A percentile compares a stretch with the other conserved stretches of the same genome.
These are phyloP conservation scores for Sphaerostilbella broomeana DNA, from an alignment of 2,329 filamentous ascomycete genomes.

Conservation along the genomic window DNA sequence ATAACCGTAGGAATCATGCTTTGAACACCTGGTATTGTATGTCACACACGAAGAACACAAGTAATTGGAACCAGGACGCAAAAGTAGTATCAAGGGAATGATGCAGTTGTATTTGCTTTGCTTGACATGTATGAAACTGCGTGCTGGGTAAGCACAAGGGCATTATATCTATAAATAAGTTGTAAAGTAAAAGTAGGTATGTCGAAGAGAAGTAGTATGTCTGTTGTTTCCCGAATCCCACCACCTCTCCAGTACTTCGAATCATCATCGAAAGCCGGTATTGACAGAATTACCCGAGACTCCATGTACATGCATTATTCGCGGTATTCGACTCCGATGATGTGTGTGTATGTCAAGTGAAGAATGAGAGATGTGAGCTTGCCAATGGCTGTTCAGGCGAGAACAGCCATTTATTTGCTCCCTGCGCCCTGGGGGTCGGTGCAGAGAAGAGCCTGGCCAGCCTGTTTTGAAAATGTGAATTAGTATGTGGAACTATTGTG, in stretches of 20 bases:
- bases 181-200: conserved; percentile 5
- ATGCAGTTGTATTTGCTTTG: neutral
- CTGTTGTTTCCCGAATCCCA: neutral
- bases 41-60: too few species aligned
- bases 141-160: conserved; percentile 5
- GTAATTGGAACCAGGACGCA: neutral
- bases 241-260: neutral
- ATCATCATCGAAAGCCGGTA: conserved; percentile 1
- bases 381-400: neutral
- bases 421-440: neutral
- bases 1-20: too few species aligned
- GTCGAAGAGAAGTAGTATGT: conserved; percentile 7
- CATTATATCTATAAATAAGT: conserved; percentile 6
- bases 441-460: conserved; percentile 13
- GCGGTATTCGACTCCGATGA: neutral
- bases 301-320: conserved; percentile 7
- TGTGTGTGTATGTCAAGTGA: neutral
- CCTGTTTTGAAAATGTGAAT: neutral
- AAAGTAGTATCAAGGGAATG: neutral
- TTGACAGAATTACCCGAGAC: conserved; percentile 1
- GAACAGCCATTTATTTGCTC: neutral
- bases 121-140: neutral
- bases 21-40: too few species aligned
- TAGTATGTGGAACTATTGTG: neutral
- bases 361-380: too few species aligned